A percentile compares a stretch with the other conserved stretches of the same genome.
phyloP scores from a whole-genome alignment of 768 basidiomycete species.

The Tephrocybe sp. region DNA sequence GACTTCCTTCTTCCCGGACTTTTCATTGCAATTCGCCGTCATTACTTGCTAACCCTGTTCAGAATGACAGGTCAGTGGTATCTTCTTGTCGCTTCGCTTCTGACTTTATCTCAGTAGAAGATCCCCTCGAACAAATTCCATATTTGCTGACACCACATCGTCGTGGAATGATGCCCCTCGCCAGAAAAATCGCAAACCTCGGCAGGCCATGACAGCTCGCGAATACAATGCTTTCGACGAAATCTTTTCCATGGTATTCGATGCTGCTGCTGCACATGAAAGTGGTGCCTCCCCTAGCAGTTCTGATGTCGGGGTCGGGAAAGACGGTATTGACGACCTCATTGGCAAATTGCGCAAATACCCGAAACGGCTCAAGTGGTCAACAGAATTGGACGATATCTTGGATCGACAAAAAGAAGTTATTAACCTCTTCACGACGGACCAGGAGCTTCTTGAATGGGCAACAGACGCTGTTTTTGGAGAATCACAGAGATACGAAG shows the following conservation, averaged over 20 bases:
- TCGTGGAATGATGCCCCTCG: slow-evolving; percentile 43
- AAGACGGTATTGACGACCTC: slow-evolving; percentile 43
- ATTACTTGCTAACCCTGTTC: neutral
- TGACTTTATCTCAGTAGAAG: neutral
- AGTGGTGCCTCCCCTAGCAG: slow-evolving; percentile 12
- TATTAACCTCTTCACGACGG: slow-evolving; percentile 68
- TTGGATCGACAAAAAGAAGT: slow-evolving; percentile 72
- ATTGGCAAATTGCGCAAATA: slow-evolving; percentile 56
- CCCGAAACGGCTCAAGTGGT: slow-evolving; percentile 50
- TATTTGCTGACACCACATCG: slow-evolving; percentile 33
- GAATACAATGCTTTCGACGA: slow-evolving; percentile 69
- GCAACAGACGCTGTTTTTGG: slow-evolving; percentile 67
- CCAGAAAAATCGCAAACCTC: slow-evolving; percentile 25
- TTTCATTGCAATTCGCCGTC: neutral
- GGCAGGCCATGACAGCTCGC: slow-evolving; percentile 65
- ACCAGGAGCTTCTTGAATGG: slow-evolving; percentile 76
- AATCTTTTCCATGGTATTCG: slow-evolving; percentile 74
- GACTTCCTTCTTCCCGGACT: neutral
- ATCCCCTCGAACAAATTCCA: slow-evolving; percentile 21
- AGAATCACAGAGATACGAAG: slow-evolving; percentile 51
- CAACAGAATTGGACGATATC: slow-evolving; percentile 49
- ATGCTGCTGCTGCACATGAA: slow-evolving; percentile 42
- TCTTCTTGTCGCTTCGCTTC: neutral
- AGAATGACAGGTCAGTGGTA: neutral
- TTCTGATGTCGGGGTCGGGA: slow-evolving; percentile 20